Conservation (phyloP, 2,329 filamentous ascomycete species). For the Geosmithia morbida region DNA sequence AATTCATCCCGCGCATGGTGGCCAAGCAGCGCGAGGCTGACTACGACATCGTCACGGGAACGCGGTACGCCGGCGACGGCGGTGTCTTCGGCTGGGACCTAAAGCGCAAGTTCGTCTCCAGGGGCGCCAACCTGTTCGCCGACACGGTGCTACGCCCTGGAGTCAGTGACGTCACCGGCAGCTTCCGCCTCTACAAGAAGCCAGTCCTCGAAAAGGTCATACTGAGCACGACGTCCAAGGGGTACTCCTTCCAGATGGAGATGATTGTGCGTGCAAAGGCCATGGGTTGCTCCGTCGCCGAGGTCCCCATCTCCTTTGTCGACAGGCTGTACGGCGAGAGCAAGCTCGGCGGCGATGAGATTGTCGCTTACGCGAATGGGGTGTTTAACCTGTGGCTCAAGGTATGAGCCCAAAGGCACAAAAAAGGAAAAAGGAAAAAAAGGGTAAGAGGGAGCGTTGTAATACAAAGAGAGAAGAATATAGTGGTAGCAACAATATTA, state of each 20-base stretch:
- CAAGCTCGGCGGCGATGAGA: slow-evolving; percentile 89
- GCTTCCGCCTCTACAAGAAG: slow-evolving; percentile 91
- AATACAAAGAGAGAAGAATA: not conserved
- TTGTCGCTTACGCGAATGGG: slow-evolving; percentile 89
- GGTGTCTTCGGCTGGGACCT: slow-evolving; percentile 96
- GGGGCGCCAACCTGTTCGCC: slow-evolving; percentile 88
- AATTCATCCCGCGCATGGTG: slow-evolving; percentile 96
- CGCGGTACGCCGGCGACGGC: slow-evolving; percentile 76
- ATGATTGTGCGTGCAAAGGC: slow-evolving; percentile 96
- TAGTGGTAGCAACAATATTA: not conserved
- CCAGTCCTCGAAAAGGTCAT: slow-evolving; percentile 76
- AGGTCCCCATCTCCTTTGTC: slow-evolving; percentile 94
- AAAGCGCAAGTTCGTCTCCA: slow-evolving; percentile 71
- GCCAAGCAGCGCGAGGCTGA: slow-evolving; percentile 58
- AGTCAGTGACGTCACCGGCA: slow-evolving; percentile 89
- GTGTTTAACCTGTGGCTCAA: slow-evolving; percentile 66
- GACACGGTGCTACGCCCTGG: slow-evolving; percentile 88
- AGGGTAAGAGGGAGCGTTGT: not conserved
- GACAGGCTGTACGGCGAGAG: slow-evolving; percentile 91
- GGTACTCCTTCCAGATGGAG: slow-evolving; percentile 99
- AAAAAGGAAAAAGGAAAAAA: slow-evolving; percentile 4
- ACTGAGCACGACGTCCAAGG: slow-evolving; percentile 80
- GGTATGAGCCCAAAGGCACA: too few relatives aligned
- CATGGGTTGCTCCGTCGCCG: slow-evolving; percentile 85
- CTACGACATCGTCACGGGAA: slow-evolving; percentile 96